phyloP scores from a whole-genome alignment of 2,329 filamentous ascomycete genomes.

The Aspergillus floridensis region DNA sequence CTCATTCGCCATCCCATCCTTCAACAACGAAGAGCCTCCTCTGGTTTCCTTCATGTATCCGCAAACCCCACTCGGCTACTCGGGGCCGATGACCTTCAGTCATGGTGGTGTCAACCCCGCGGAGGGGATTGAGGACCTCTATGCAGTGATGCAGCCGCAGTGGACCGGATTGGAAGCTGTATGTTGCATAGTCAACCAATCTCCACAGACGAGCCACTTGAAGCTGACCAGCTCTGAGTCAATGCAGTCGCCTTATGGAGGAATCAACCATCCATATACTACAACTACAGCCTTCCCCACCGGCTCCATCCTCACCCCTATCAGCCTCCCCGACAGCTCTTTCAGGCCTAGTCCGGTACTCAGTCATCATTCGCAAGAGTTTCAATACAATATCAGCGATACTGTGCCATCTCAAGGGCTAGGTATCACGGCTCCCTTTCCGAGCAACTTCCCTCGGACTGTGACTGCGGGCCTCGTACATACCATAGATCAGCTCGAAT shows the following conservation, averaged over 20 bases:
- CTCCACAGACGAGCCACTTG: background rate
- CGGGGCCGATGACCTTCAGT: slow-evolving; percentile 29
- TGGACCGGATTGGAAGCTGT: slow-evolving; percentile 34
- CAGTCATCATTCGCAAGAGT: slow-evolving; percentile 39
- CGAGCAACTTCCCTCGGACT: slow-evolving; percentile 30
- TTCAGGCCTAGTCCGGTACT: slow-evolving; percentile 37
- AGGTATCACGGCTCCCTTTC: slow-evolving; percentile 37
- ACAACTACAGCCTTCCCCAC: slow-evolving; percentile 29
- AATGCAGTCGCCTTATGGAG: slow-evolving; percentile 26
- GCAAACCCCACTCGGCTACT: slow-evolving; percentile 18
- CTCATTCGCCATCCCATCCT: slow-evolving; percentile 11
- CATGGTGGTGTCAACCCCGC: slow-evolving; percentile 21
- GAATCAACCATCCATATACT: slow-evolving; percentile 32
- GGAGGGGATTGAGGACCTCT: slow-evolving; percentile 31
- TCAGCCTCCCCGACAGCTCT: slow-evolving; percentile 39
- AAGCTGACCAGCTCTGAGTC: slow-evolving; percentile 9
- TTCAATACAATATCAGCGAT: slow-evolving; percentile 33
- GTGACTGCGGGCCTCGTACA: slow-evolving; percentile 27
- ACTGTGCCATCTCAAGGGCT: slow-evolving; percentile 34
- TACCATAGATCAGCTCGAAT: slow-evolving; percentile 17
- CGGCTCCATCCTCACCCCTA: slow-evolving; percentile 35
- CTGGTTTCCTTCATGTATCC: slow-evolving; percentile 29
- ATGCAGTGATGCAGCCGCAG: slow-evolving; percentile 24
- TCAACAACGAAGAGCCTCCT: slow-evolving; percentile 14
- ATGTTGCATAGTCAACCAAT: slow-evolving; percentile 16